These are phyloP conservation scores for Backusella sp. DNA, from an alignment of 192 early-diverging fungal species.

Conservation along the genomic window DNA sequence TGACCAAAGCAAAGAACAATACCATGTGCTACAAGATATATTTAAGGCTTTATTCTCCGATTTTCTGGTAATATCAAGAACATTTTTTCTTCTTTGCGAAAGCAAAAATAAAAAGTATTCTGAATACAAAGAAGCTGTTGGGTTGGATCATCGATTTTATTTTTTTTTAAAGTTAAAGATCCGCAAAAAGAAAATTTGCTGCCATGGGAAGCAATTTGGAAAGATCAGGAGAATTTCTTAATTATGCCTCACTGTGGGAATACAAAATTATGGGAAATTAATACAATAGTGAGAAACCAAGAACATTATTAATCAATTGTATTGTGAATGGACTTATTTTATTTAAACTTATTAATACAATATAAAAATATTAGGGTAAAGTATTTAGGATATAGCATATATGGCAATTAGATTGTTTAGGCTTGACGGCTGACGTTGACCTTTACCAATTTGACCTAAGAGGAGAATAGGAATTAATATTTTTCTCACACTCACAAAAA, in stretches of 20 bases:
- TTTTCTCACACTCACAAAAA: constrained; percentile 1
- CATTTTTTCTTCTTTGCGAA: no score
- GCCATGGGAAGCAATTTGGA: no score
- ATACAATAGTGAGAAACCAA: not conserved
- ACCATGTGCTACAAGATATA: no score
- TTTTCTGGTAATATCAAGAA: no score
- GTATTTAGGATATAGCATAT: not conserved
- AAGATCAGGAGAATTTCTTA: not conserved
- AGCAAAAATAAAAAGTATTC: no score
- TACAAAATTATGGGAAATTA: not conserved
- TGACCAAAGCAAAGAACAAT: no score
- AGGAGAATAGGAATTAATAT: not conserved
- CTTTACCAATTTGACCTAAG: constrained; percentile 28
- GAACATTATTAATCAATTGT: no score
- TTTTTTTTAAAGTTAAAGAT: no score
- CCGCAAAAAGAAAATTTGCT: no score
- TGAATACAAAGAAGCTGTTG: no score
- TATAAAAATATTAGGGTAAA: not conserved
- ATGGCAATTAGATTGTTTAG: not conserved
- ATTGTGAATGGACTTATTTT: not conserved
- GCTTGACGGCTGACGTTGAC: constrained; percentile 19
- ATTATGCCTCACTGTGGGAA: not conserved
- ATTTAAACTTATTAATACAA: constrained; percentile 1
- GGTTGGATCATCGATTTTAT: no score
- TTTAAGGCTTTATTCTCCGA: no score